These are phyloP conservation scores for Backusella liffmaniae DNA, from an alignment of 192 early-diverging fungal species.

Conservation along the genomic window DNA sequence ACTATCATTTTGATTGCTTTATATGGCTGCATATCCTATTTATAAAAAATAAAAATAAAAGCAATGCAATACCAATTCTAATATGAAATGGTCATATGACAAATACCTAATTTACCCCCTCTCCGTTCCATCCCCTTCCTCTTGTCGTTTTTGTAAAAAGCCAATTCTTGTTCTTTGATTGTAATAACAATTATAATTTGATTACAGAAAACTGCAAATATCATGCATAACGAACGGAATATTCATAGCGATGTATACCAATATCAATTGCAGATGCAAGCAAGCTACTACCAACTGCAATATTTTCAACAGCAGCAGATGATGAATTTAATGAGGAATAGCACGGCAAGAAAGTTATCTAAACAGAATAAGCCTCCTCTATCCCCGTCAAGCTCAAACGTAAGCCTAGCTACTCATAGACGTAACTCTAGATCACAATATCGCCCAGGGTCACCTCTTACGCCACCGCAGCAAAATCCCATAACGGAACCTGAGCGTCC, in stretches of 20 bases:
- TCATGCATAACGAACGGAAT: background rate
- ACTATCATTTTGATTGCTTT: slow-evolving; percentile 2
- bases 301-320: slow-evolving; percentile 10
- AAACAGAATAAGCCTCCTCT: background rate
- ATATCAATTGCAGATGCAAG: slow-evolving; percentile 3
- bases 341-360: background rate
- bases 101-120: slow-evolving; percentile 1
- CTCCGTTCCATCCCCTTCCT: background rate
- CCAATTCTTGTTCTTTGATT: background rate
- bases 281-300: slow-evolving; percentile 9
- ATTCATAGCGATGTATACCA: slow-evolving; percentile 6
- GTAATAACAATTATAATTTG: background rate
- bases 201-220: background rate
- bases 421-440: background rate
- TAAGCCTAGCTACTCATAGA: background rate
- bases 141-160: background rate
- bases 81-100: slow-evolving; percentile 6
- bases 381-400: background rate
- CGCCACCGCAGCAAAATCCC: background rate
- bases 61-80: background rate
- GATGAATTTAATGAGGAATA: slow-evolving; percentile 6
- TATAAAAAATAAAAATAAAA: background rate
- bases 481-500: background rate
- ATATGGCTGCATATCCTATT: background rate
- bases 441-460: background rate